Base-by-base conservation (phyloP, 1,284 basidiomycete species). In the Puccinia horiana region DNA sequence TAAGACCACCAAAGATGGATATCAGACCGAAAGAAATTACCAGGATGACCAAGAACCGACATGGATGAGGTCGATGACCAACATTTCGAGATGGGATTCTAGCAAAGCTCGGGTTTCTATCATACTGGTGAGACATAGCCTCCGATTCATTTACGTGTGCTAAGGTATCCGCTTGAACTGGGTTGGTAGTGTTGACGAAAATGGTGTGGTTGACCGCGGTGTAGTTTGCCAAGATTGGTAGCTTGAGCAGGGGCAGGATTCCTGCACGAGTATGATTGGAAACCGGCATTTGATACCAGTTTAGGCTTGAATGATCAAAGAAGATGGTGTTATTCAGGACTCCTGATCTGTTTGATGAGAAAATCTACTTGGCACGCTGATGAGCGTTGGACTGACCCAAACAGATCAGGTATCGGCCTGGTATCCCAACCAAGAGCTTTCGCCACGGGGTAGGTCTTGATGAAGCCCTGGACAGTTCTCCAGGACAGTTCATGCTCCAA, bases 401-500 rank as follows among this genome's bases (percentile, higher is more conserved):
- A 82, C 11, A 82, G 49, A 76, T 82, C 80, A 18, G 80, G 80
- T 63, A 82, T 82, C 67, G 91, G 91, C 49, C 87, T 85, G 52
- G 90, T 88, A 67, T 89, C 89, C 94, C 94, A 95, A 52, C 91
- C 91, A 83, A 91, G 91, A 14, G 88, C 83, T 82, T 88, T 87
- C 85, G 94, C 91, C 58, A 90, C 83, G 4, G 92, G 91, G 86
- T 90, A 95, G 18, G 90, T 87, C 76, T 89, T 87, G 18, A 93
- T 92, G 88, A 94, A 96, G 9, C 90, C 90, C 69, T 89, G 86
- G 56, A 94, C 91, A 32, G 92, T 89, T 82, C 88, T 85, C 69
- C 90, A 88, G 26, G 89, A 90, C n/a, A 92, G 88, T 87, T 95
- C 94, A 87, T 96, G 94, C 87, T 95, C 92, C 83, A 96, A 90